Percentiles rank a stretch among this genome's conserved stretches.
These are phyloP conservation scores for Trichomonascus vanleenenianus DNA, from an alignment of 805 yeast species.

Conservation along the genomic window DNA sequence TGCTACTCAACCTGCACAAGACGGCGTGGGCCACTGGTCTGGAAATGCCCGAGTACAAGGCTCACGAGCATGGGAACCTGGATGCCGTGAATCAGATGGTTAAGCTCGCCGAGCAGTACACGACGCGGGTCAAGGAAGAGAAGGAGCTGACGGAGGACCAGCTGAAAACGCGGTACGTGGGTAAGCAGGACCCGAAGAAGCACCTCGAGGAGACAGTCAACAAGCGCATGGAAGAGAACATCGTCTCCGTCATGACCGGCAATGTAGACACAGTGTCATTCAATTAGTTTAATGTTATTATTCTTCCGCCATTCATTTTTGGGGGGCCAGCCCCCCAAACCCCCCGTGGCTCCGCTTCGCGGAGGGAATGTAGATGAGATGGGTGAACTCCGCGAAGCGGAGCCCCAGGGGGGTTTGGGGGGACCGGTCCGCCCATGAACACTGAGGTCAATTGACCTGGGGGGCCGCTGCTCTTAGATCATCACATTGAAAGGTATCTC, in stretches of 20 bases:
- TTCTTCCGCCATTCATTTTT: too few species aligned
- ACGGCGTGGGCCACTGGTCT: constrained; percentile 94
- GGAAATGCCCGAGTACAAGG: constrained; percentile 65
- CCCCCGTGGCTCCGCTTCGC: too few species aligned
- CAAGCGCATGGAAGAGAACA: constrained; percentile 77
- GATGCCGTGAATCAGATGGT: constrained; percentile 73
- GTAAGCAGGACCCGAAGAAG: constrained; percentile 98
- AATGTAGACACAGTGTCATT: constrained; percentile 88
- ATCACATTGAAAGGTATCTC: neutral
- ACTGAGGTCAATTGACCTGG: too few species aligned
- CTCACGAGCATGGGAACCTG: constrained; percentile 67
- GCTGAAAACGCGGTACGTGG: constrained; percentile 91
- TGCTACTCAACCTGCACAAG: constrained; percentile 90
- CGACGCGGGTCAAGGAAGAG: constrained; percentile 87
- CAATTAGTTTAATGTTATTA: constrained; percentile 8
- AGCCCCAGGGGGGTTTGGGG: too few species aligned
- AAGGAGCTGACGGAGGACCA: constrained; percentile 81
- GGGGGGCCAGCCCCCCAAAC: too few species aligned
- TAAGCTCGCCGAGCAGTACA: constrained; percentile 81
- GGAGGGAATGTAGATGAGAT: too few species aligned
- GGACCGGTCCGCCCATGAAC: too few species aligned
- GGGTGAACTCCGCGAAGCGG: too few species aligned
- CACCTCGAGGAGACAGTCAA: constrained; percentile 89
- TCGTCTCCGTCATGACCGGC: constrained; percentile 79
- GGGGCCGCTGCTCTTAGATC: neutral